These are phyloP conservation scores for Xylaria sp. DNA, from an alignment of 2,329 filamentous ascomycete species.

Conservation along the genomic window DNA sequence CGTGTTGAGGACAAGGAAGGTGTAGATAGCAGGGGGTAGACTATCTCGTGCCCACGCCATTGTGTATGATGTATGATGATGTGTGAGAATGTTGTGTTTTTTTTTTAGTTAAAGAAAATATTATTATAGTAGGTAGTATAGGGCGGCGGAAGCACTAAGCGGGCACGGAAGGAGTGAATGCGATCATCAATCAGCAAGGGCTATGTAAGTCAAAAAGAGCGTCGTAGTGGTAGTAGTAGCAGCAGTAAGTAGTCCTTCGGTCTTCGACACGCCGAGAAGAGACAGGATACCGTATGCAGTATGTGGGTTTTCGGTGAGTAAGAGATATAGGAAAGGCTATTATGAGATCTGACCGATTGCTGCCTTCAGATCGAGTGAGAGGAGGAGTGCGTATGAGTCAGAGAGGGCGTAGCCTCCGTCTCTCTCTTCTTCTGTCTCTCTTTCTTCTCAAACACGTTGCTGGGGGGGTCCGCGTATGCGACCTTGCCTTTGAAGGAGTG, in stretches of 20 bases:
- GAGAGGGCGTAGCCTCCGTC: neutral
- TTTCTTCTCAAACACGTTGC: neutral
- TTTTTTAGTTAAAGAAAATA: neutral
- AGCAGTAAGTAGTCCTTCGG: neutral
- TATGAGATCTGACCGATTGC: neutral
- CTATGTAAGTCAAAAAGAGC: neutral
- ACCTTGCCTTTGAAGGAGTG: neutral
- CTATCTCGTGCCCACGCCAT: conserved; percentile 23
- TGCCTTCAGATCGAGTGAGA: neutral
- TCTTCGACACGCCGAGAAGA: neutral
- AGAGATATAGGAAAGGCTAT: neutral
- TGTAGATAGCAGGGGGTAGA: conserved; percentile 20
- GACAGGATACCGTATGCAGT: neutral
- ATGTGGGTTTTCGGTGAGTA: neutral
- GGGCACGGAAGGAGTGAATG: conserved; percentile 9
- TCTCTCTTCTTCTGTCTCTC: neutral
- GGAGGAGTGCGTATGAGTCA: neutral
- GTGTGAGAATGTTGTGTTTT: too few relatives aligned
- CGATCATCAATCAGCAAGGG: conserved; percentile 1
- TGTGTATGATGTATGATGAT: neutral
- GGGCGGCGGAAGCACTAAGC: conserved; percentile 8
- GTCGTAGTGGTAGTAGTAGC: neutral
- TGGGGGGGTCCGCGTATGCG: neutral
- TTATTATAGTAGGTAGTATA: conserved; percentile 1
- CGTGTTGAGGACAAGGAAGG: conserved; percentile 17